Evolutionary conservation across 75 land plant species (phyloP).

Genomic region (Azolla pinnata): DNA sequence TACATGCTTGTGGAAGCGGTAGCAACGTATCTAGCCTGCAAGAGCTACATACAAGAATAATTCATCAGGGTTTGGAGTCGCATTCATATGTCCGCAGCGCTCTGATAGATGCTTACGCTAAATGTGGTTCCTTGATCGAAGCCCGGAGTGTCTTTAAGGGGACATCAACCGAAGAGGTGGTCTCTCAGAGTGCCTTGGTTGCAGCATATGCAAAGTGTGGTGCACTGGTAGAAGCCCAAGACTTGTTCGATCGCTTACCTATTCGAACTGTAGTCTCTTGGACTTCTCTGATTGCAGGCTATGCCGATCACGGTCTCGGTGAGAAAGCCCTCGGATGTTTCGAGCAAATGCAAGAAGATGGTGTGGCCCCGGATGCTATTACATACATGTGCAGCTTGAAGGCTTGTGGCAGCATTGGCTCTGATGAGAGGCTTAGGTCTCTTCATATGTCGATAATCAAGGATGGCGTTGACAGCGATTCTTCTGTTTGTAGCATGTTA

Average conservation of each 20-base stretch:
- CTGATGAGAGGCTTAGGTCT: constrained; percentile 25
- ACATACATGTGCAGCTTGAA: constrained; percentile 33
- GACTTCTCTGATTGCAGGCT: constrained; percentile 49
- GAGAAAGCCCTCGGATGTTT: constrained; percentile 35
- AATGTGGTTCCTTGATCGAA: constrained; percentile 7
- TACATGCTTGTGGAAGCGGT: constrained; percentile 37
- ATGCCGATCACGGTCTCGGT: constrained; percentile 6
- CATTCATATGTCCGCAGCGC: constrained; percentile 18
- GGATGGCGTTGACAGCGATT: constrained; percentile 21
- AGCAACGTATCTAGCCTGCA: constrained; percentile 30
- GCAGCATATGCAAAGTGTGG: constrained; percentile 52
- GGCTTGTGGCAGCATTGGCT: constrained; percentile 43
- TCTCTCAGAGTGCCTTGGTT: no score
- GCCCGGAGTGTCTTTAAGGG: constrained; percentile 10
- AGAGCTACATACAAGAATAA: background rate
- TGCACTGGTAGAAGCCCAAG: constrained; percentile 21
- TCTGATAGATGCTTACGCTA: constrained; percentile 18
- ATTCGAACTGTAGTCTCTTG: constrained; percentile 38
- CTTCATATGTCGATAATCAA: constrained; percentile 28
- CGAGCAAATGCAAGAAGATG: constrained; percentile 13
- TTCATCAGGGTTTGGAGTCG: background rate
- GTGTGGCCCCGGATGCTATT: constrained; percentile 26
- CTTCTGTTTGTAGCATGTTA: constrained; percentile 7
- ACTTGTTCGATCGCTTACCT: constrained; percentile 34
- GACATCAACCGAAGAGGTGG: constrained; percentile 28